phyloP scores from a whole-genome alignment of 2,329 filamentous ascomycete genomes.

The Chaetomium sp. region DNA sequence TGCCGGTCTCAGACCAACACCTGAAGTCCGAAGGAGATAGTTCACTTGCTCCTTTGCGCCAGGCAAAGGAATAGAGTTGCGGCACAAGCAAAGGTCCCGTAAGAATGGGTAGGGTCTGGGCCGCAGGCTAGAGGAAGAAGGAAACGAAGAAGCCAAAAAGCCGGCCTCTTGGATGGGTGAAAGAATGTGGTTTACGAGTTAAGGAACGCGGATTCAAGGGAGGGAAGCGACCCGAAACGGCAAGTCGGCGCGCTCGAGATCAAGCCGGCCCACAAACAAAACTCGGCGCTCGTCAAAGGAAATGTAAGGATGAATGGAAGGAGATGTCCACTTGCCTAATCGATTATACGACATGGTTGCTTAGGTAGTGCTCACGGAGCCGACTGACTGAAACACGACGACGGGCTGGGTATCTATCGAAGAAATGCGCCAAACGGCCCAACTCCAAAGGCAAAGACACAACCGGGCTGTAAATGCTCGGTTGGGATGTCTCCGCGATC shows the following conservation, averaged over 20 bases:
- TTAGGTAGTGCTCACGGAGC: conserved; percentile 14
- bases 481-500: not conserved
- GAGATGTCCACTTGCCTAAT: conserved; percentile 59
- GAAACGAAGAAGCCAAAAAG: conserved; percentile 11
- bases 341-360: conserved; percentile 72
- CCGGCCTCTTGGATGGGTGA: conserved; percentile 23
- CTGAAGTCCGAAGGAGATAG: not conserved
- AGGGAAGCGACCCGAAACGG: not conserved
- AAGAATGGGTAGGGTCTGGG: conserved; percentile 8
- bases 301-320: conserved; percentile 25
- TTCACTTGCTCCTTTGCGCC: conserved; percentile 27
- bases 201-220: conserved; percentile 11
- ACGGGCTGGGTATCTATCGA: conserved; percentile 17
- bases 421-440: not conserved
- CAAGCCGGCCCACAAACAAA: conserved; percentile 16
- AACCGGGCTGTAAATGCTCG: not conserved
- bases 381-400: conserved; percentile 21
- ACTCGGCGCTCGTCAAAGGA: conserved; percentile 9
- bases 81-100: conserved; percentile 22
- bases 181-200: conserved; percentile 20
- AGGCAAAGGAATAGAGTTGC: conserved; percentile 30
- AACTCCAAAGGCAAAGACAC: not conserved
- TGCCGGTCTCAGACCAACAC: conserved; percentile 26
- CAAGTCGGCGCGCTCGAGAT: conserved; percentile 10
- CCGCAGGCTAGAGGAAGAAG: conserved; percentile 16